Percentiles rank a stretch among this genome's conserved stretches.
phyloP scores from a whole-genome alignment of 164 flowering plant species.

The Stephania cephalantha region DNA sequence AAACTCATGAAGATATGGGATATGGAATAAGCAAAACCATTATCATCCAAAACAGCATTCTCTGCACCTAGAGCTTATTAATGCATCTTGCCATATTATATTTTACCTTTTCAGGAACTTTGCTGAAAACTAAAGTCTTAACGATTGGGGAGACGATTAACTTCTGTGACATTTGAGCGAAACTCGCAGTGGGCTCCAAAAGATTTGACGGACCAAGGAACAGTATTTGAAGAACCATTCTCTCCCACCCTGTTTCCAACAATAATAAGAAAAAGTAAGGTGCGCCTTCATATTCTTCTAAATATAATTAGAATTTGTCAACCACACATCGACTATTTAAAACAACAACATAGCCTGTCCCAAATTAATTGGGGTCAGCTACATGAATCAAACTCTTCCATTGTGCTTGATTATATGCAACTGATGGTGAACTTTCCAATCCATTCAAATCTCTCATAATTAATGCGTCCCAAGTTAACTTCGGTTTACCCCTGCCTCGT shows the following conservation, averaged over 20 bases:
- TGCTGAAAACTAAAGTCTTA: slow-evolving; percentile 93
- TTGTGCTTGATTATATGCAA: too few species aligned
- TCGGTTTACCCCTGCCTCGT: too few species aligned
- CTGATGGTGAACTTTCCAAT: too few species aligned
- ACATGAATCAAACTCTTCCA: too few species aligned
- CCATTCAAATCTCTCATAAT: too few species aligned
- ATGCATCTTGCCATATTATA: not conserved
- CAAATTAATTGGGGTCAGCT: too few species aligned
- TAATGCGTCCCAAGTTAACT: too few species aligned
- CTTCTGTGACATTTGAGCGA: slow-evolving; percentile 96
- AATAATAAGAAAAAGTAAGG: not conserved
- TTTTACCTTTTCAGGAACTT: slow-evolving; percentile 91
- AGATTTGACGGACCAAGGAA: slow-evolving; percentile 96
- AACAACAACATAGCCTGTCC: too few species aligned
- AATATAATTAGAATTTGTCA: not conserved
- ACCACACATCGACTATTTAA: not conserved
- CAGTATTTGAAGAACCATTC: slow-evolving; percentile 97
- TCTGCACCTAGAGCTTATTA: too few species aligned
- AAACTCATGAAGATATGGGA: not conserved
- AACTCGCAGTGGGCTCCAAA: slow-evolving; percentile 80
- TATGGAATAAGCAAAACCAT: not conserved
- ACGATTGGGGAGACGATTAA: slow-evolving; percentile 94
- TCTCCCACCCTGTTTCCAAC: slow-evolving; percentile 76
- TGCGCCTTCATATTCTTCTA: not conserved
- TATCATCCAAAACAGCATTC: not conserved